phyloP scores from a whole-genome alignment of 2,329 filamentous ascomycete genomes.

The Aurifilum marmelostoma region DNA sequence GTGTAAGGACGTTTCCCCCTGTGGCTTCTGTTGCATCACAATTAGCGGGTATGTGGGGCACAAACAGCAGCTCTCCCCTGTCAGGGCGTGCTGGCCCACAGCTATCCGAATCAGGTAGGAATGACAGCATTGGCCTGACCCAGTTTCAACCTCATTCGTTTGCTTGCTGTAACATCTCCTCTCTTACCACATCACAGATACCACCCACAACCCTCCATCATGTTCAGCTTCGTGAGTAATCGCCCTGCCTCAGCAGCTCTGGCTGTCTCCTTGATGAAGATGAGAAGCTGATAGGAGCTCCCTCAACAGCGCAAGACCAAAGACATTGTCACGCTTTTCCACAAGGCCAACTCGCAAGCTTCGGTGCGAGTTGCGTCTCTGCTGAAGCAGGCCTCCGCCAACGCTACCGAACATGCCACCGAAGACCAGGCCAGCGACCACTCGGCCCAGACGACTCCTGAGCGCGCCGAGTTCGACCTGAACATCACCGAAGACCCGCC shows the following conservation, averaged over 20 bases:
- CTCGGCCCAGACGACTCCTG: constrained; percentile 56
- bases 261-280: neutral
- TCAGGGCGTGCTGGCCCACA: neutral
- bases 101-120: constrained; percentile 26
- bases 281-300: constrained; percentile 11
- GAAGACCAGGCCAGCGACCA: constrained; percentile 75
- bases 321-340: constrained; percentile 96
- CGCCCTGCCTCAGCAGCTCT: neutral
- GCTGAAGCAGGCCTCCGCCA: constrained; percentile 78
- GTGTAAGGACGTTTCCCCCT: no score
- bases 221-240: constrained; percentile 53
- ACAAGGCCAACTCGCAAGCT: constrained; percentile 74
- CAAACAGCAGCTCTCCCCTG: no score
- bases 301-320: constrained; percentile 69
- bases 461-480: constrained; percentile 77
- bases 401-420: constrained; percentile 68
- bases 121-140: constrained; percentile 20
- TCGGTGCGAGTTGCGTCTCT: constrained; percentile 75
- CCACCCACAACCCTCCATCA: constrained; percentile 35
- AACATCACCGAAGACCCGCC: constrained; percentile 56
- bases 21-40: no score
- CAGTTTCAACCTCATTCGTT: constrained; percentile 26
- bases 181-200: constrained; percentile 10
- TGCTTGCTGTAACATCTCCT: neutral
- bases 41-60: no score